Evolutionary conservation across 1,284 basidiomycete genomes (phyloP), one percentile per base, ranked within the genome.

Genomic region (Calocybe gambosa): DNA sequence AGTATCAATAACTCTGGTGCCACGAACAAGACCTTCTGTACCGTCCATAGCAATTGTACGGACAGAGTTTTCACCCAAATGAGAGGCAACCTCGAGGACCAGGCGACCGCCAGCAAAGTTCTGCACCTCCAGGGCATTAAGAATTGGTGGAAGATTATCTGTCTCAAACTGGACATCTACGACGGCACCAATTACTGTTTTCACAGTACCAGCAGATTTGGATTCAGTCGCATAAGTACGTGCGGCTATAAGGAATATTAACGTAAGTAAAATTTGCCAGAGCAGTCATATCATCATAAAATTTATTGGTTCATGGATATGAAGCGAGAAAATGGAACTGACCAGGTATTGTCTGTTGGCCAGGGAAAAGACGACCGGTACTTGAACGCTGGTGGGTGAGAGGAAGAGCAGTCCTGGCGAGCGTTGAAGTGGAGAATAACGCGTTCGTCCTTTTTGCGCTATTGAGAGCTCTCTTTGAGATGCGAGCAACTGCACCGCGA

Each of bases 1-100:
- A 39, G 94, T 96, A 74, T 98, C 95, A 62, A 95, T 65, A 63
- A 98, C 95, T 75, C 86, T 93, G 71, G 95, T 90, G 46, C 95
- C 95, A 76, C 95, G 93, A 59, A 99, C 93, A 63, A 99, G 91
- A 92, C 95, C 95, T 73, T 97, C 95, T 52, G 95, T 99, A 85
- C 94, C 94, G 69, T 97, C 94, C 91, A 94, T 94, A 59, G 91
- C 91, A 81, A 94, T 93, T 68, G 89, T 92, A 62, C 94, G 91
- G 68, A 96, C 93, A 39, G 93, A 91, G 83, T 97, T 97, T 78
- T 96, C 95, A 70, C 95, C 95, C 55, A 99, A 79, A 71, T 99
- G 95, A 59, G 93, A 92, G 51, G 95, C 91, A 61, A 95, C 93
- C 75, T 95, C 93, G 56, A 95, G 89, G 57, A 96, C 92, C 66